Base-by-base conservation (phyloP, 441 rosid genomes). In the Monsonia emarginata region DNA sequence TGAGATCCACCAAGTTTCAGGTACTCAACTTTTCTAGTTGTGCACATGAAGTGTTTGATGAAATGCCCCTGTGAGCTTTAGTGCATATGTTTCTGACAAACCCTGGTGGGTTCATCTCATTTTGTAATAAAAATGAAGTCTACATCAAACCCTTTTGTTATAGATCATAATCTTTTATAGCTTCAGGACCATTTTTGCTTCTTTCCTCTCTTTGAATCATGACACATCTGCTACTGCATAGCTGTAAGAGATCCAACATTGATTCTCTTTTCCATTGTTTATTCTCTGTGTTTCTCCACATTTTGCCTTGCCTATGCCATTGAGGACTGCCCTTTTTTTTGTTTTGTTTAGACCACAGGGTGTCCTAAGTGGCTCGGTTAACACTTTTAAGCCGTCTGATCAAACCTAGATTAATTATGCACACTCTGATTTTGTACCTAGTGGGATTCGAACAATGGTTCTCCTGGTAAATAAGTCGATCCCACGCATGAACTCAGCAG, bases 121-220 rank as follows among this genome's bases (percentile, higher is more conserved):
- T 40, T 56, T 61, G 65, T 54, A 61, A 58, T 38, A 21, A 72
- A 75, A 76, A 75, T 67, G 75, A 72, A 75, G 79, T 68, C 78
- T 75, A 69, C 71, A 75, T 66, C 80, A 65, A 30, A 42, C 27
- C 32, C 61, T 66, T 69, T 42, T 59, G 30, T 18, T 16, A 36
- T 16, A 36, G 67, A 42, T 1, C 18, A 65, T 67, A 67, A 66
- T 14, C 64, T 65, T 67, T 63, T 70, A 64, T 64, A 18, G 67
- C 65, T 19, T 24, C 70, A 65, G 56, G 28, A 27, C 66, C 48
- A 42, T 42, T 42, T 73, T 65, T n/a, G n/a, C n/a, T n/a, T 67
- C 77, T 79, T 79, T 78, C 84, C 61, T 70, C 76, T 73, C 72
- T 61, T n/a, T 64, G 66, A 79, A 85, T 85, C 85, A 85, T 85